phyloP scores from a whole-genome alignment of 495 filamentous ascomycete species.

The Xylaria grammica region DNA sequence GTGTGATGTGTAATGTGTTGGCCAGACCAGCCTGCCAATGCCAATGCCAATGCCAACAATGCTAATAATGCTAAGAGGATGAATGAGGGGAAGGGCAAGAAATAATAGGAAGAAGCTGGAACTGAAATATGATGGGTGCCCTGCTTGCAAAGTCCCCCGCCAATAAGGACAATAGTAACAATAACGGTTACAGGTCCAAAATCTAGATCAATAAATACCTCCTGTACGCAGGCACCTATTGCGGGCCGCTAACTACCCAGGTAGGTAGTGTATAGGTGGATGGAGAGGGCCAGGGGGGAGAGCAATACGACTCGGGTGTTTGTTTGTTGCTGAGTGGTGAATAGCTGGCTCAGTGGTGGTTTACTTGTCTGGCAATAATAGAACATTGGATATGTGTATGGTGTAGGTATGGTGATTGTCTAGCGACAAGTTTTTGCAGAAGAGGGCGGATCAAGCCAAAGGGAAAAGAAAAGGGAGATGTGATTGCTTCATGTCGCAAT shows the following conservation, averaged over 20 bases:
- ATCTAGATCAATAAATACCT: not conserved
- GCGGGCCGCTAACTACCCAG: not conserved
- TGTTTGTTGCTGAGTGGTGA: not conserved
- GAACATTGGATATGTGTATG: too few relatives aligned
- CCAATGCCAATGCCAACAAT: not conserved
- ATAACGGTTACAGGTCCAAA: not conserved
- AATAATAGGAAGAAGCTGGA: not conserved
- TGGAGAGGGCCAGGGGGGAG: not conserved
- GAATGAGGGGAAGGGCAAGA: not conserved
- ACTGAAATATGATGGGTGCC: not conserved
- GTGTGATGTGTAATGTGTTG: not conserved
- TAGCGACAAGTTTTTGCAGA: not conserved
- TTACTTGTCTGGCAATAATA: too few relatives aligned
- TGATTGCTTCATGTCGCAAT: conserved; percentile 15
- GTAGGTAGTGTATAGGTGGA: not conserved
- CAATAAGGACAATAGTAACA: not conserved
- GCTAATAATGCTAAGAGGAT: not conserved
- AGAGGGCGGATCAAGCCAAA: conserved; percentile 10
- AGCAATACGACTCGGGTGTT: not conserved
- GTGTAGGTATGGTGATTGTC: conserved; percentile 10
- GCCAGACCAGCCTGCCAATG: not conserved
- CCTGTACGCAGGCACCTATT: not conserved
- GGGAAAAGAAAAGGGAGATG: conserved; percentile 1
- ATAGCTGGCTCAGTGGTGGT: too few relatives aligned
- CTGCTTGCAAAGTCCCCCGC: not conserved